Evolutionary conservation across 257 asterid species (phyloP), one percentile per base, ranked within the genome.

Genomic region (Echium plantagineum): DNA sequence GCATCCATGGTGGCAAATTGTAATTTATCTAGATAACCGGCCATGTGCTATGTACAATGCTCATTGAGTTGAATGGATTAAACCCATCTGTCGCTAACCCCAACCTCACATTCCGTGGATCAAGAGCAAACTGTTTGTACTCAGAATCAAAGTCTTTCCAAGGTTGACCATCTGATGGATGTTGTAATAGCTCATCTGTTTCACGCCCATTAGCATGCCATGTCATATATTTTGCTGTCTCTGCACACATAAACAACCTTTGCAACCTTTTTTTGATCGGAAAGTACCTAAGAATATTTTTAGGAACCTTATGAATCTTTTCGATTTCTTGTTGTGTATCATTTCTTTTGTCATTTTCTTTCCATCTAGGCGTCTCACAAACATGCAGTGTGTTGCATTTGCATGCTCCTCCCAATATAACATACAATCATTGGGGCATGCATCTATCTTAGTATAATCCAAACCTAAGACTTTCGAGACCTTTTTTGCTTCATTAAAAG

Each of bases 31-130:
- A 51, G 20, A 51, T 51, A 51, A 51, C 19, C n/a, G 48, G 66
- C 48, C 66, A 48, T 35, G n/a, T 49, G 12, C 55, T 62, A 15
- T 62, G 52, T 13, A 46, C 26, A 48, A 3, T 18, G 19, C 48
- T 62, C 66, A 62, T 62, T 20, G 9, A 48, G 24, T 57, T 57
- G 30, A 62, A 49, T 1, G 66, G 66, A 28, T 62, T 62, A 15
- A 49, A 62, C 1, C 66, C 58, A 62, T 24, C 66, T 24, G 58
- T 19, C 10, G 66, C 47, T 56, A 62, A 62, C 3, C 66, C 48
- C 51, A 62, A 26, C 32, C 58, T 62, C 16, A 62, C 58, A 62
- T 62, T 62, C 7, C 58, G 32, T 1, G 58, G 42, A 38, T 62
- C 47, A 6, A 8, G 7, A 2, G 58, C 48, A 49, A 62, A 62